Evolutionary conservation across 2,329 filamentous ascomycete species (phyloP).

Genomic region (Apiospora marii): DNA sequence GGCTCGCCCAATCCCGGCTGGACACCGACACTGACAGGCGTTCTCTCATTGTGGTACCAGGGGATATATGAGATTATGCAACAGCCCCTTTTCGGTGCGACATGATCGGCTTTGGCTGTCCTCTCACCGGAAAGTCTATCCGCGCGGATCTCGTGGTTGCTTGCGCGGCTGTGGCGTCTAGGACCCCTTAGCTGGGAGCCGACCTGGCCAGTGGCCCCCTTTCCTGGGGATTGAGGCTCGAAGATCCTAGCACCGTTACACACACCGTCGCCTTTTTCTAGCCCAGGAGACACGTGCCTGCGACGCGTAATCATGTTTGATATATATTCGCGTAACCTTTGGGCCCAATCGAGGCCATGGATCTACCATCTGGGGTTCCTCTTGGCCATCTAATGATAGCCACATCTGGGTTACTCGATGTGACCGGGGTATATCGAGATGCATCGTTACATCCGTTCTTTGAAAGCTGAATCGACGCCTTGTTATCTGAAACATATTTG

Average conservation of each 20-base stretch:
- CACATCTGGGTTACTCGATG: not conserved
- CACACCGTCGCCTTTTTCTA: not conserved
- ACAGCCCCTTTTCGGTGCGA: not conserved
- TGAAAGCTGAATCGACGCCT: not conserved
- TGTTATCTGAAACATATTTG: not conserved
- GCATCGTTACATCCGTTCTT: not conserved
- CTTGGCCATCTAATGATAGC: not conserved
- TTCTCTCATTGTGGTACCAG: not conserved
- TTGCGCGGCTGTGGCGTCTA: slow-evolving; percentile 8
- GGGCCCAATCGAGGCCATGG: not conserved
- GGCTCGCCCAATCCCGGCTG: not conserved
- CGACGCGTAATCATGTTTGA: slow-evolving; percentile 8
- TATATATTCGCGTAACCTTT: not conserved
- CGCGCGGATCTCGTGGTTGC: not conserved
- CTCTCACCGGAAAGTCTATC: not conserved
- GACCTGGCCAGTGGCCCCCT: not conserved
- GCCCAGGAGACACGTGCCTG: not conserved
- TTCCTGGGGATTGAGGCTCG: not conserved
- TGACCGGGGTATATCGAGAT: not conserved
- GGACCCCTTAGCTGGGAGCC: not conserved
- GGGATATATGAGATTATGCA: not conserved
- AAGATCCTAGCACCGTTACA: not conserved
- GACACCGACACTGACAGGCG: not conserved
- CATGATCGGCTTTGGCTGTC: not conserved
- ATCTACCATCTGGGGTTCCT: not conserved